These are phyloP conservation scores for Ophiostoma ulmi DNA, from an alignment of 2,329 filamentous ascomycete genomes.

Conservation along the genomic window DNA sequence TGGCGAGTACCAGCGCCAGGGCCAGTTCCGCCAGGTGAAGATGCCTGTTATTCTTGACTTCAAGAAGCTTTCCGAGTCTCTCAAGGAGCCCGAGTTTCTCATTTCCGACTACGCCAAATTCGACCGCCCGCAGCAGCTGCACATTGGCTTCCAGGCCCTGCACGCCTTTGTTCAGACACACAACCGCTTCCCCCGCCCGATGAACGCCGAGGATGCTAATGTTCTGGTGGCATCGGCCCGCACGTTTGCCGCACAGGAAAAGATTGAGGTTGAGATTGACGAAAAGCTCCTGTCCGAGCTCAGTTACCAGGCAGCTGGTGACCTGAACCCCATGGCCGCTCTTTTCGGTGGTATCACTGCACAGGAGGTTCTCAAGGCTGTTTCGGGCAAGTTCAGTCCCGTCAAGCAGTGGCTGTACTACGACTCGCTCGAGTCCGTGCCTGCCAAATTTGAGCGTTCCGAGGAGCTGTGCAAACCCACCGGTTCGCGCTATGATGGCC, in stretches of 20 bases:
- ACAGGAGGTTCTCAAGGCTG: slow-evolving; percentile 92
- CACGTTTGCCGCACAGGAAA: slow-evolving; percentile 66
- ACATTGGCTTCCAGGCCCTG: slow-evolving; percentile 86
- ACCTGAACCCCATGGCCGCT: slow-evolving; percentile 86
- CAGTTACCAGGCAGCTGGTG: slow-evolving; percentile 88
- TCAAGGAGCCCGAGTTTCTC: slow-evolving; percentile 83
- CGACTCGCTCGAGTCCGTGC: slow-evolving; percentile 93
- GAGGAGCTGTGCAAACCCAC: slow-evolving; percentile 84
- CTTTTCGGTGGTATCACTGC: slow-evolving; percentile 92
- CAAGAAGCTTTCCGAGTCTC: slow-evolving; percentile 68
- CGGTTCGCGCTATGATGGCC: slow-evolving; percentile 86
- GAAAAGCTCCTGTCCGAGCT: slow-evolving; percentile 91
- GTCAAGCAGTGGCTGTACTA: slow-evolving; percentile 96
- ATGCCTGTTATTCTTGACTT: slow-evolving; percentile 95
- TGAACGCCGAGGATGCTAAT: slow-evolving; percentile 77
- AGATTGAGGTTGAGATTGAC: slow-evolving; percentile 76
- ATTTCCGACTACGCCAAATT: slow-evolving; percentile 98
- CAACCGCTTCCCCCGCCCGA: slow-evolving; percentile 70
- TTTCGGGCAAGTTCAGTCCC: slow-evolving; percentile 97
- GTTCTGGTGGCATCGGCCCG: slow-evolving; percentile 72
- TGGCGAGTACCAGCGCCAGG: slow-evolving; percentile 81
- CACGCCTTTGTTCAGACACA: slow-evolving; percentile 77
- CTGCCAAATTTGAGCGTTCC: slow-evolving; percentile 65
- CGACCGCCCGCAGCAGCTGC: slow-evolving; percentile 85
- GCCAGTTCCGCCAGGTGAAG: slow-evolving; percentile 93